A percentile compares a stretch with the other conserved stretches of the same genome.
phyloP scores from a whole-genome alignment of 129 eudicot species.

The Lonicera japonica region DNA sequence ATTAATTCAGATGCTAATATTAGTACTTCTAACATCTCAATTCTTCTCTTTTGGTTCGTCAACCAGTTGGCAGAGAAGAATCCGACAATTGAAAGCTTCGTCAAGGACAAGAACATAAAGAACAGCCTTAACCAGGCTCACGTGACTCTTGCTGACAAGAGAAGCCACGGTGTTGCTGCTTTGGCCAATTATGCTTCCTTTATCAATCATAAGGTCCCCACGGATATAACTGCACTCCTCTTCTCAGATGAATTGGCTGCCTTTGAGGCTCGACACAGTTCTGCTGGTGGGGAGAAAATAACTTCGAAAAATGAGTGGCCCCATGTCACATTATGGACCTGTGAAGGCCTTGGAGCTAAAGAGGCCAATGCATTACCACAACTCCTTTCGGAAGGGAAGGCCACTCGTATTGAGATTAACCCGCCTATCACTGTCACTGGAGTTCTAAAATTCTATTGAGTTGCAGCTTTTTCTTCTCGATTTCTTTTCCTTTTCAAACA shows the following conservation, averaged over 20 bases:
- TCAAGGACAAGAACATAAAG: slow-evolving; percentile 38
- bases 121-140: slow-evolving; percentile 54
- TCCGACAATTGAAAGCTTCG: slow-evolving; percentile 40
- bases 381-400: slow-evolving; percentile 62
- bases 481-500: background rate
- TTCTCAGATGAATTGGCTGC: slow-evolving; percentile 79
- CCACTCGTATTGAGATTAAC: slow-evolving; percentile 53
- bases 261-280: slow-evolving; percentile 61
- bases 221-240: slow-evolving; percentile 46
- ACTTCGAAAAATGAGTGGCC: slow-evolving; percentile 78
- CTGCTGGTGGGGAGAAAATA: slow-evolving; percentile 56
- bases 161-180: slow-evolving; percentile 75
- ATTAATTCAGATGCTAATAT: too few relatives aligned
- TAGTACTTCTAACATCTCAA: background rate
- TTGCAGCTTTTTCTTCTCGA: background rate
- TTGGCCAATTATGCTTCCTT: slow-evolving; percentile 65
- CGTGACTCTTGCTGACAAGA: slow-evolving; percentile 89
- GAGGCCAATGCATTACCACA: slow-evolving; percentile 82
- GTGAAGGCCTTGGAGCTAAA: slow-evolving; percentile 58
- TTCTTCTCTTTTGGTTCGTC: background rate
- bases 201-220: slow-evolving; percentile 46
- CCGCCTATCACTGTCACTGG: slow-evolving; percentile 62
- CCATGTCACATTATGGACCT: slow-evolving; percentile 88
- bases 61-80: slow-evolving; percentile 47
- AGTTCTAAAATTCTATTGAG: slow-evolving; percentile 49